Base-by-base conservation (phyloP, 106 monocot species). In the Phalaenopsis equestris region DNA sequence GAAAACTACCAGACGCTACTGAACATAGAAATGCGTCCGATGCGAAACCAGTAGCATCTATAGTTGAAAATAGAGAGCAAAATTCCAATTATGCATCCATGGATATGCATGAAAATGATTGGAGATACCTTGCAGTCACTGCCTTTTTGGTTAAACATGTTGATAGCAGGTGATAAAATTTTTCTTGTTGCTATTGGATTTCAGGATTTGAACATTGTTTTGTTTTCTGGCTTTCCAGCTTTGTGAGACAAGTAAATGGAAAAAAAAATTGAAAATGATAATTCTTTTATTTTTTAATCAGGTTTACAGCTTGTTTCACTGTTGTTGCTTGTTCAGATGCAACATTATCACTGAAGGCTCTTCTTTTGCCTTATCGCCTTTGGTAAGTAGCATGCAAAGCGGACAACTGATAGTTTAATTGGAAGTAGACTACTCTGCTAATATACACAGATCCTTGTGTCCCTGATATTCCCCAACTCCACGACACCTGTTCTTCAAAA, bases 251-350 rank as follows among this genome's bases (percentile, higher is more conserved):
- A 49, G 47, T 52, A 52, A 52, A 52, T 12, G 12, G 52, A 65
- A 45, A 65, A 64, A 47, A 17, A 41, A 61, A 30, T 30, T 30
- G 6, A 42, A 16, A 38, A 41, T 61, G 76, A 36, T 17, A 55
- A 12, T 58, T 12, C 39, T 70, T 38, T 70, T 70, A 11, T 12
- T 70, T 70, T 37, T 75, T 76, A 36, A 56, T 49, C 85, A 98
- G 98, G 88, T 86, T 83, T 56, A 87, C 84, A 41, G 87, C 94
- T 37, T 98, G 94, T 81, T 98, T 98, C 79, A 75, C 90, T 70
- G 98, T 89, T 67, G 98, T 93, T 83, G 86, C 98, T 85, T 89
- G 98, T 86, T 98, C 98, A 42, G 98, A 98, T 91, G 92, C 94
- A 67, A 88, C 91, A 37, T 82, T 98, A 49, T 81, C 84, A 8